A percentile compares a stretch with the other conserved stretches of the same genome.
Evolutionary conservation across 257 asterid genomes (phyloP).

Genomic region (Gentiana dahurica): DNA sequence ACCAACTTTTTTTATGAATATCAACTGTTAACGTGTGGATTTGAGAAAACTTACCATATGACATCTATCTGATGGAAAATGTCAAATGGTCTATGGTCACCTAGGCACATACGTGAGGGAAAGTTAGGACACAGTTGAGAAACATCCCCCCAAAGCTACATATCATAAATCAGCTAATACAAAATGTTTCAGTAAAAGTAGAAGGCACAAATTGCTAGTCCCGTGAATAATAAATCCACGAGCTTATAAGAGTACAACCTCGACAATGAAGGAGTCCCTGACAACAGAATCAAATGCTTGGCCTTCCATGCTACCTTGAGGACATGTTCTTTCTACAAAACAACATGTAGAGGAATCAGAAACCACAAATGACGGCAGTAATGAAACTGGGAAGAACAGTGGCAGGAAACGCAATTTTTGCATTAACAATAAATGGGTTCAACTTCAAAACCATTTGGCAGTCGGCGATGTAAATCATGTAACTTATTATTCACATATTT

Average conservation of each 20-base stretch:
- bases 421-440: neutral
- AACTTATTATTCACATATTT: no score
- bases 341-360: constrained; percentile 8
- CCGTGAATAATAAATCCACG: neutral
- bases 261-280: constrained; percentile 98
- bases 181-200: neutral
- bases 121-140: constrained; percentile 15
- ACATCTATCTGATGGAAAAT: constrained; percentile 92
- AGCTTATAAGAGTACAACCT: constrained; percentile 40
- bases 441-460: no score
- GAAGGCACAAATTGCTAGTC: neutral
- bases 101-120: constrained; percentile 45
- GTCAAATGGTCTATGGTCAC: constrained; percentile 93
- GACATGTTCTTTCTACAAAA: constrained; percentile 52
- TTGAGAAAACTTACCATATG: constrained; percentile 56
- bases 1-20: no score
- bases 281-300: constrained; percentile 75
- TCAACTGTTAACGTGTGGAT: no score
- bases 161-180: neutral
- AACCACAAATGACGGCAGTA: neutral
- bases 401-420: neutral
- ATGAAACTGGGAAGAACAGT: neutral
- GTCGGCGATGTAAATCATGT: no score
- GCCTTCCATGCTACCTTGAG: constrained; percentile 65
- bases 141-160: neutral